Evolutionary conservation across 306 rosid species (phyloP).

Genomic region (Macrotyloma uniflorum): DNA sequence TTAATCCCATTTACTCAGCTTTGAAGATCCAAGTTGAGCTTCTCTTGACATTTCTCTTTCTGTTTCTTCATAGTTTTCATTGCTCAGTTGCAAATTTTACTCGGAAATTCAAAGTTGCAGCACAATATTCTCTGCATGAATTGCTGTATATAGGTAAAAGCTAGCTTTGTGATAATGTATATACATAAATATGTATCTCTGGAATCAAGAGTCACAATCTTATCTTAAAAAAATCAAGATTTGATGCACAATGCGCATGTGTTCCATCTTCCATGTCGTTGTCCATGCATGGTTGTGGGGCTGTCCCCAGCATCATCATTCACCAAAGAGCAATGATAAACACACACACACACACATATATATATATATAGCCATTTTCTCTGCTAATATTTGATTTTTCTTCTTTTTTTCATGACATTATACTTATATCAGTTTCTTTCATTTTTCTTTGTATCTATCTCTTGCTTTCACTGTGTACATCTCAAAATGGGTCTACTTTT

Average conservation of each 20-base stretch:
- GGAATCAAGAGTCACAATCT: constrained; percentile 43
- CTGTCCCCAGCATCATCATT: not conserved
- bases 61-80: too few relatives aligned
- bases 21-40: too few relatives aligned
- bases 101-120: too few relatives aligned
- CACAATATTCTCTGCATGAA: too few relatives aligned
- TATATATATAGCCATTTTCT: not conserved
- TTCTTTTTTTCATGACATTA: too few relatives aligned
- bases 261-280: constrained; percentile 14
- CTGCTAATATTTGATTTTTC: not conserved
- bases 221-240: constrained; percentile 31
- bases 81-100: not conserved
- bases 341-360: too few relatives aligned
- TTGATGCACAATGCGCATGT: constrained; percentile 22
- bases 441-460: not conserved
- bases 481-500: not conserved
- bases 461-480: not conserved
- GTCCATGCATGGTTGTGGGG: constrained; percentile 39
- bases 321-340: not conserved
- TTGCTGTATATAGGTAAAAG: not conserved
- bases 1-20: too few relatives aligned
- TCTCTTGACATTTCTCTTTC: too few relatives aligned
- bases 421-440: too few relatives aligned
- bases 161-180: too few relatives aligned
- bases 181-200: not conserved